Conservation (phyloP, 805 yeast species). For the Saccharomycopsis synnaedendra region DNA sequence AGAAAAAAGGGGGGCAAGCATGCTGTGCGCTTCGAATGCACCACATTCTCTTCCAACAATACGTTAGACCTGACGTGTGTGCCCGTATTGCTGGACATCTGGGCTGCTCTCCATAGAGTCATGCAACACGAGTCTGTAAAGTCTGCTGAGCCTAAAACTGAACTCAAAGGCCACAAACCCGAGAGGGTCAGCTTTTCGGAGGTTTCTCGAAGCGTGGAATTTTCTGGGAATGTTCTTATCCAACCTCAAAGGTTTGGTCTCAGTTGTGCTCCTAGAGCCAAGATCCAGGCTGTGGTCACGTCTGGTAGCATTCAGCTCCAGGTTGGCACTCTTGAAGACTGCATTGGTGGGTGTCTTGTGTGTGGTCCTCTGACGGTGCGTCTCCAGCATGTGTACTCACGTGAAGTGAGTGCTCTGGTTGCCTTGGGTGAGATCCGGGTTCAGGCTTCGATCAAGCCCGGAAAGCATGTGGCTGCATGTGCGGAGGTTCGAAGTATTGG, state of each 20-base stretch:
- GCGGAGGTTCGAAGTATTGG: slow-evolving; percentile 43
- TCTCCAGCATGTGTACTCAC: slow-evolving; percentile 81
- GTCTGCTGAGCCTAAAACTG: slow-evolving; percentile 7
- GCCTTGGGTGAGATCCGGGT: slow-evolving; percentile 34
- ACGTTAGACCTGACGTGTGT: slow-evolving; percentile 62
- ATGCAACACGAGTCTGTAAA: slow-evolving; percentile 24
- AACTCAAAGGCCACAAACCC: slow-evolving; percentile 27
- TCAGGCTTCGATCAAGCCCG: slow-evolving; percentile 26
- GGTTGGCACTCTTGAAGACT: slow-evolving; percentile 38
- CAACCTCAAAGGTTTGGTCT: slow-evolving; percentile 66
- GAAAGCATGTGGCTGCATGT: no score
- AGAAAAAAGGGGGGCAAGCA: slow-evolving; percentile 32
- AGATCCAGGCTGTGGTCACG: slow-evolving; percentile 77
- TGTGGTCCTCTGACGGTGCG: slow-evolving; percentile 54
- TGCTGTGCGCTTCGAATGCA: slow-evolving; percentile 37
- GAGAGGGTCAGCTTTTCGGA: slow-evolving; percentile 27
- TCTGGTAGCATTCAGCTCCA: slow-evolving; percentile 55
- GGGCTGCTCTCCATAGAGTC: slow-evolving; percentile 36
- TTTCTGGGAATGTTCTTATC: slow-evolving; percentile 51
- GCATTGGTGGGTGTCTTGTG: slow-evolving; percentile 34
- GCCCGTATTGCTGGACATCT: slow-evolving; percentile 58
- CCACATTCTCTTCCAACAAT: slow-evolving; percentile 63
- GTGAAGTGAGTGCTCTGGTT: slow-evolving; percentile 76
- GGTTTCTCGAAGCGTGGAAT: slow-evolving; percentile 42
- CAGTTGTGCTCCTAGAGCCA: slow-evolving; percentile 91